Conservation (phyloP, 345 rosid species). For the Bruguiera parviflora region DNA sequence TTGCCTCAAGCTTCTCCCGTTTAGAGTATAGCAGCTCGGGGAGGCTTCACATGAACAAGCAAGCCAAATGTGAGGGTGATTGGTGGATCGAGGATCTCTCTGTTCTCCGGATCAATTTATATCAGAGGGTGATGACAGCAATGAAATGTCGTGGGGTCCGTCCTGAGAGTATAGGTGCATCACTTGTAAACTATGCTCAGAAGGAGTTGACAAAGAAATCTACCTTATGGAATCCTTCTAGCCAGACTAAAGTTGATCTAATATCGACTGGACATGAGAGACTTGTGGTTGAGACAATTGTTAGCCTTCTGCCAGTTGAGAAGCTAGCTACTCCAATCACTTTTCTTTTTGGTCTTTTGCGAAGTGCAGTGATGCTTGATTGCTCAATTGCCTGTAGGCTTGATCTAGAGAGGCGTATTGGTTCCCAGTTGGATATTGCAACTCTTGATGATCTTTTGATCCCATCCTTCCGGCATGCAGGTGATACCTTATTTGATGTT, state of each 20-base stretch:
- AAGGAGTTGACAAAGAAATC: constrained; percentile 83
- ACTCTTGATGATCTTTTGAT: constrained; percentile 88
- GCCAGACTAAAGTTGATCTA: constrained; percentile 47
- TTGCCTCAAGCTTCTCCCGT: constrained; percentile 91
- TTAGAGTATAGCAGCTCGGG: constrained; percentile 98
- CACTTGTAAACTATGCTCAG: constrained; percentile 80
- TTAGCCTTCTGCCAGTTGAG: constrained; percentile 77
- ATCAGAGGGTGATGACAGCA: constrained; percentile 74
- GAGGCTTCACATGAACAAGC: constrained; percentile 90
- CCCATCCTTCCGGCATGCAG: constrained; percentile 77
- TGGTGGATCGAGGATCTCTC: constrained; percentile 99
- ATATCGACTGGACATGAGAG: constrained; percentile 56
- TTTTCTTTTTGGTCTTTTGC: constrained; percentile 80
- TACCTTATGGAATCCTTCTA: constrained; percentile 53
- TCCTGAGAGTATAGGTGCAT: constrained; percentile 91
- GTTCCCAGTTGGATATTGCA: constrained; percentile 86
- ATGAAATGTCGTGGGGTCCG: constrained; percentile 97
- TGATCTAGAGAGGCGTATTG: constrained; percentile 87
- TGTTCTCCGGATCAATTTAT: constrained; percentile 73
- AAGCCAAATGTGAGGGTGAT: constrained; percentile 70
- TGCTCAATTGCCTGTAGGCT: constrained; percentile 70
- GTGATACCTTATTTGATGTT: constrained; percentile 88
- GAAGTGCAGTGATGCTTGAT: constrained; percentile 90
- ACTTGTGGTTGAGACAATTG: constrained; percentile 74
- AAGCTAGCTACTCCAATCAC: constrained; percentile 81